Evolutionary conservation across 73 alveolate genomes (phyloP), one percentile per base, ranked within the genome.

Genomic region (Paramecium caudatum): DNA sequence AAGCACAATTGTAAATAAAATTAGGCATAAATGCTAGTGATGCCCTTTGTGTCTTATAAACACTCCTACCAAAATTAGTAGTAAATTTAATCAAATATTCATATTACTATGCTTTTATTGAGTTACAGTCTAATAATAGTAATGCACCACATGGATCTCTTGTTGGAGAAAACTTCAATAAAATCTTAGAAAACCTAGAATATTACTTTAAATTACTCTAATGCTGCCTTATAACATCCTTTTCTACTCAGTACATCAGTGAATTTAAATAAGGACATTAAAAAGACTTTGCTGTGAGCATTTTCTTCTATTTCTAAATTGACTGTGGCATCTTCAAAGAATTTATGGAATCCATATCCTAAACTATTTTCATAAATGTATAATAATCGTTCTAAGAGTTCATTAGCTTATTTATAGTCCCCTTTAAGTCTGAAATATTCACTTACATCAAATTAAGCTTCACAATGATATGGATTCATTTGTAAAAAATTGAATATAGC

Each of bases 141-240:
- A 65, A 43, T 10, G 83, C 83, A 30, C 83, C 83, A 12, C 50
- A 33, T 3, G 83, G 83, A 65, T 65, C 83, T 65, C 32, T 33
- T 33, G 83, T 65, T 65, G 83, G 83, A 65, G 48, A 33, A 13
- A 65, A 65, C 34, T 65, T 65, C 13, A 65, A 13, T 30, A 65
- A 36, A 0, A 65, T 36, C 39, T 65, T 65, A 25, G 83, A 65
- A 65, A 30, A 65, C 34, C 83, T 65, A 0, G 15, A 32, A 30
- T 10, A 32, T 6, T 32, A 25, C 6, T 65, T 13, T 33, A 33
- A 23, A 33, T 33, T 65, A 65, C 83, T 65, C 83, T 65, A 65
- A 65, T 32, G 83, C 83, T 33, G 83, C 83, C 34, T 65, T 65
- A 33, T 65, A 65, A 65, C 83, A 65, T 32, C 83, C 83, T 65